These are phyloP conservation scores for Triticum urartu DNA, from an alignment of 176 grass and related monocot species.

Conservation along the genomic window DNA sequence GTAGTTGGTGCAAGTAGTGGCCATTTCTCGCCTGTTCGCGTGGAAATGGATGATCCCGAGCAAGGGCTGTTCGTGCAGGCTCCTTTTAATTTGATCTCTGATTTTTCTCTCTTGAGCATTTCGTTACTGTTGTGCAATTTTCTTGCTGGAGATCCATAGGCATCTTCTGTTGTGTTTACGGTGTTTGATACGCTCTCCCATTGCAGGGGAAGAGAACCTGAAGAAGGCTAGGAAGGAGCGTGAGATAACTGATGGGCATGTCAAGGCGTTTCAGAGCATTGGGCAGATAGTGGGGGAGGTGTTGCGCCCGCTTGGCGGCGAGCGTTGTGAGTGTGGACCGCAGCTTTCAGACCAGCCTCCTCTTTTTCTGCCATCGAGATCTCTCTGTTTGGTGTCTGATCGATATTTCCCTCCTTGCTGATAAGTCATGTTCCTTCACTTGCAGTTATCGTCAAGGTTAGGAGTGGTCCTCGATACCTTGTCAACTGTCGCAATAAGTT, in stretches of 20 bases:
- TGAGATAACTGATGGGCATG: constrained; percentile 49
- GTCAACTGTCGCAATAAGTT: constrained; percentile 58
- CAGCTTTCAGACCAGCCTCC: background rate
- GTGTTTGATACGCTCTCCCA: background rate
- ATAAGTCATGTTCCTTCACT: background rate
- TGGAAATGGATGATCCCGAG: background rate
- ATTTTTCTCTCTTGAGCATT: background rate
- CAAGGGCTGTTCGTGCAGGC: background rate
- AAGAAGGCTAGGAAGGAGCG: constrained; percentile 56
- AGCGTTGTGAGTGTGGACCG: constrained; percentile 37
- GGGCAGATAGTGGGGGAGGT: constrained; percentile 65
- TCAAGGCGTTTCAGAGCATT: constrained; percentile 55
- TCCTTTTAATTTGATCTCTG: background rate
- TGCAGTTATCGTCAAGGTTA: constrained; percentile 60
- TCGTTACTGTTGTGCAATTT: background rate
- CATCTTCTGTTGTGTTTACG: background rate
- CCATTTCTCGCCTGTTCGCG: background rate
- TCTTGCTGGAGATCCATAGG: background rate
- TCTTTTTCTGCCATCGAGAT: background rate
- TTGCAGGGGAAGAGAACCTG: constrained; percentile 49
- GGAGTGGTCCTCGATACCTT: constrained; percentile 54
- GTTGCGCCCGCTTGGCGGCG: constrained; percentile 52
- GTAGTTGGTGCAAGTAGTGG: background rate
- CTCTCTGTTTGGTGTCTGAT: background rate
- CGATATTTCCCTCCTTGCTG: background rate